Base-by-base conservation (phyloP, 495 filamentous ascomycete species). In the Penicillium ochrochloron region DNA sequence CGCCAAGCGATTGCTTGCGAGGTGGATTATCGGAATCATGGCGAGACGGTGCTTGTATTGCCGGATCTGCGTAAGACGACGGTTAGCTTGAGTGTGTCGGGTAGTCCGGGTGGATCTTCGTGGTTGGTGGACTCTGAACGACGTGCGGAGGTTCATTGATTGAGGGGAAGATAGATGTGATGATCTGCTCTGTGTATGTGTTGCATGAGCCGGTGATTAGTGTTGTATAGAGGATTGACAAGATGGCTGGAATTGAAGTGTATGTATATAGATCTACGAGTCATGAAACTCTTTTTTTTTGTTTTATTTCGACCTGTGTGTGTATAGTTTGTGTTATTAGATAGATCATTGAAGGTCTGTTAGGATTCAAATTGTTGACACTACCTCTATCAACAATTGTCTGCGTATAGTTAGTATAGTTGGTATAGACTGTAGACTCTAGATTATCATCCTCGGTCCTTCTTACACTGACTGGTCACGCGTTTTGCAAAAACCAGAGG, bases 11-110 rank as follows among this genome's bases (percentile, higher is more conserved):
- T 89, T 61, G 82, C 80, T 4, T 92, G 89, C 70, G 93, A 97
- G 78, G 91, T 89, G 23, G 91, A 97, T 68, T 92, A 90, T 65
- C 79, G 84, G 64, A 94, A 91, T 66, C 78, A 90, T 60, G 91
- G 87, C 3, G 88, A 96, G 79, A 89, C 86, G 37, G 82, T 97
- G 10, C 72, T 89, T 37, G 92, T 97, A 2, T 77, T 97, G 35
- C 85, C 88, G 19, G 89, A 95, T 77, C 76, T 92, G 53, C 84
- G 77, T 53, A 89, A 86, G 70, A 91, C 91, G 14, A 93, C 91
- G 6, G 85, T 95, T n/a, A 91, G 85, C 60, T 74, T 93, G 25
- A 90, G 90, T 70, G 78, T 86, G 4, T 73, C 76, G 42, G 73
- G 76, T 2, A 87, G 86, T 57, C 85, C 84, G 0, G 83, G 82